Percentiles rank a stretch among this genome's conserved stretches.
Conservation (phyloP, 495 filamentous ascomycete genomes). For the Aspergillus conjunctus region DNA sequence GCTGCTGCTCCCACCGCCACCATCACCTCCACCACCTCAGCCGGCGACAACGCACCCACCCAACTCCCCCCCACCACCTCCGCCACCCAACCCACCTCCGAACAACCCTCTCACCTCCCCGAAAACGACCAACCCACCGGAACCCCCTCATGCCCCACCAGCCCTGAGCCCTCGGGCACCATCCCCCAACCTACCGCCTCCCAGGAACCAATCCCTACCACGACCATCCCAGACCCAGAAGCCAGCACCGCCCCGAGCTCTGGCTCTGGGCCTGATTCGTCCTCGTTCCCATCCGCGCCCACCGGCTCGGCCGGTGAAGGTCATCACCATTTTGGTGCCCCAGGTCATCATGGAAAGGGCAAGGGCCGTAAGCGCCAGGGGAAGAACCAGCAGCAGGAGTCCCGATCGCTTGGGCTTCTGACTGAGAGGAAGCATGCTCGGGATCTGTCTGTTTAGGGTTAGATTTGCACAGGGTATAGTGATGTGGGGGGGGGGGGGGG, state of each 20-base stretch:
- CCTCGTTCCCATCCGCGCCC: neutral
- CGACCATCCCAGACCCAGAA: neutral
- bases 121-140: neutral
- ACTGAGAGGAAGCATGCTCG: neutral
- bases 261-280: neutral
- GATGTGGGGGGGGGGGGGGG: too few relatives aligned
- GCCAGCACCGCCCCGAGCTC: neutral
- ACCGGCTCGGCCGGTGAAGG: neutral
- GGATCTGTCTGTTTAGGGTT: neutral
- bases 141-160: neutral
- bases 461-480: neutral
- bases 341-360: neutral
- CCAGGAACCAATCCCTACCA: neutral
- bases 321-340: neutral
- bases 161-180: neutral
- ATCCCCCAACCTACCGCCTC: neutral
- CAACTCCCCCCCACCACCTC: neutral
- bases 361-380: neutral
- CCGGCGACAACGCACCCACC: neutral
- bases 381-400: neutral
- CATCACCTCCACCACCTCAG: neutral
- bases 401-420: neutral
- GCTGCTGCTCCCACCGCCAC: neutral
- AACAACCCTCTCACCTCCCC: neutral
- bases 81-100: neutral